A percentile compares a stretch with the other conserved stretches of the same genome.
These are phyloP conservation scores for Zygnema cylindricum DNA, from an alignment of 139 green algal species.

Conservation along the genomic window DNA sequence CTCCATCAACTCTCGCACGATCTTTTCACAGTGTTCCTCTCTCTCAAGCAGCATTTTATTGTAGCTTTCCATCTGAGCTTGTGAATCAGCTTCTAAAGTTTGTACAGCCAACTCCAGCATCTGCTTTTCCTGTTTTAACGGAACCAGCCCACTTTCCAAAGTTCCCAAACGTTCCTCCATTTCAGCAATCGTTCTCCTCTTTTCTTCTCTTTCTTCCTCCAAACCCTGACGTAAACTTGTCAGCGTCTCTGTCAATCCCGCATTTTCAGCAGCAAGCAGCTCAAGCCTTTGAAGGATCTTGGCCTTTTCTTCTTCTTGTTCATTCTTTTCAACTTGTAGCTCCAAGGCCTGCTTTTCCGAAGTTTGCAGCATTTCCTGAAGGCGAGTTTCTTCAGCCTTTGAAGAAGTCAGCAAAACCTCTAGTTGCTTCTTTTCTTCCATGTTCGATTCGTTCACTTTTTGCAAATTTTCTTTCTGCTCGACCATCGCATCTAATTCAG, in stretches of 20 bases:
- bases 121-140: slow-evolving; percentile 14
- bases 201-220: slow-evolving; percentile 18
- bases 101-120: neutral
- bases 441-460: neutral
- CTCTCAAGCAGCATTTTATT: neutral
- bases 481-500: neutral
- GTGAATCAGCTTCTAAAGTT: neutral
- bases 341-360: neutral
- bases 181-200: neutral
- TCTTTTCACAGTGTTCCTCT: slow-evolving; percentile 15
- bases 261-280: too few species aligned
- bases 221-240: neutral
- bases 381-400: neutral
- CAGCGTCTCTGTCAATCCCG: slow-evolving; percentile 22
- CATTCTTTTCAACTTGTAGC: neutral
- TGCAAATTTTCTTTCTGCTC: neutral
- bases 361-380: neutral
- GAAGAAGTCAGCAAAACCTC: neutral
- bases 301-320: neutral
- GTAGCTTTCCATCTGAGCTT: neutral
- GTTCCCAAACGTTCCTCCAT: neutral
- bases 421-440: neutral
- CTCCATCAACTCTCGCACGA: slow-evolving; percentile 55
- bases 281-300: neutral
- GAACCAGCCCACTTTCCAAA: neutral